These are phyloP conservation scores for Nakazawaea anatomiae DNA, from an alignment of 805 yeast genomes.

Conservation along the genomic window DNA sequence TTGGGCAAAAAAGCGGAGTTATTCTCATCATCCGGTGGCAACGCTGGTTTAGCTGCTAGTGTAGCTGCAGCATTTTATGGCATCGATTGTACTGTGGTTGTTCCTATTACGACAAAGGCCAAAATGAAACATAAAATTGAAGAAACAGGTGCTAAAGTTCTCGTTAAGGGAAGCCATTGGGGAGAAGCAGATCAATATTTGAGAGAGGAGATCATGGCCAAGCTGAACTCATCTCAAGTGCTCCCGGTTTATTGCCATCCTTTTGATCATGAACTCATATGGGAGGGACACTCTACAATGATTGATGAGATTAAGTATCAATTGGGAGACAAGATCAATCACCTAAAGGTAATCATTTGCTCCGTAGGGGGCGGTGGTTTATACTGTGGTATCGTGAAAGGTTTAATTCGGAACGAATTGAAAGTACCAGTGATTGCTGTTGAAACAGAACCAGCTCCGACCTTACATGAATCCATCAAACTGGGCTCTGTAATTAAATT, in stretches of 20 bases:
- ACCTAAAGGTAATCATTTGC: slow-evolving; percentile 42
- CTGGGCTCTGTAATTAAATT: slow-evolving; percentile 39
- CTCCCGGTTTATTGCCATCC: slow-evolving; percentile 50
- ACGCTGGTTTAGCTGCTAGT: slow-evolving; percentile 52
- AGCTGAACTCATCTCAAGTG: slow-evolving; percentile 12
- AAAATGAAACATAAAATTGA: slow-evolving; percentile 40
- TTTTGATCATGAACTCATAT: slow-evolving; percentile 41
- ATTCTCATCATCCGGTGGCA: slow-evolving; percentile 51
- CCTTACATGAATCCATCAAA: slow-evolving; percentile 44
- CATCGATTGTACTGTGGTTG: slow-evolving; percentile 52
- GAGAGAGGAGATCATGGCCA: slow-evolving; percentile 22
- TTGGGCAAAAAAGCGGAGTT: slow-evolving; percentile 29
- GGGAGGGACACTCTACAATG: slow-evolving; percentile 49
- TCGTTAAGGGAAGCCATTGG: slow-evolving; percentile 39
- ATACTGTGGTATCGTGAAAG: slow-evolving; percentile 45
- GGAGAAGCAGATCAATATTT: slow-evolving; percentile 46
- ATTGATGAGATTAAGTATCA: slow-evolving; percentile 34
- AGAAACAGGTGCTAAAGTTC: slow-evolving; percentile 44
- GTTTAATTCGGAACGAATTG: slow-evolving; percentile 30
- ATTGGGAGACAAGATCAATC: slow-evolving; percentile 8
- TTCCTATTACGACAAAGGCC: slow-evolving; percentile 44
- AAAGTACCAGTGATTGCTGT: slow-evolving; percentile 39
- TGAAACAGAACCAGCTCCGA: slow-evolving; percentile 61
- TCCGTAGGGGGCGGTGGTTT: slow-evolving; percentile 57
- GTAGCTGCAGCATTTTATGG: slow-evolving; percentile 32